Evolutionary conservation across 2,329 filamentous ascomycete species (phyloP).

Genomic region (Diaporthe helianthi): DNA sequence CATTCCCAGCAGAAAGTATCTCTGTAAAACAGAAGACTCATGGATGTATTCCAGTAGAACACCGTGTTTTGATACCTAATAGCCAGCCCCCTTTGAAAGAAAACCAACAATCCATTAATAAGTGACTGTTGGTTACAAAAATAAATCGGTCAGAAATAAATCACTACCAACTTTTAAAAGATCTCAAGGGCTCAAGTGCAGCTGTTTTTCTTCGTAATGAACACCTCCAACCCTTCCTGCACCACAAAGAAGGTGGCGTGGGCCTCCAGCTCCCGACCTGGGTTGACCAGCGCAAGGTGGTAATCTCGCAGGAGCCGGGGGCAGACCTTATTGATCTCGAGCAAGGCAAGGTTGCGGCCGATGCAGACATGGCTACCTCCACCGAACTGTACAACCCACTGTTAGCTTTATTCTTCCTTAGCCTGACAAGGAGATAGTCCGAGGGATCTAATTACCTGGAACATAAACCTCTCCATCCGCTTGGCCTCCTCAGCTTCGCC

Average conservation of each 20-base stretch:
- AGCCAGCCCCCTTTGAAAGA: background rate
- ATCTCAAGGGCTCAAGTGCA: background rate
- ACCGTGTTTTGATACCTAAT: background rate
- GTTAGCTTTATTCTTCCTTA: background rate
- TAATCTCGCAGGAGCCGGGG: conserved; percentile 62
- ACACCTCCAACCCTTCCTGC: conserved; percentile 62
- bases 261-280: conserved; percentile 56
- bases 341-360: conserved; percentile 59
- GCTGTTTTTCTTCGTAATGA: conserved; percentile 48
- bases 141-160: background rate
- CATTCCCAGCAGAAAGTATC: background rate
- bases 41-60: background rate
- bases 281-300: conserved; percentile 59
- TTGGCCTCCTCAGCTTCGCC: conserved; percentile 51
- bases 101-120: background rate
- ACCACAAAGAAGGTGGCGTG: conserved; percentile 67
- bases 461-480: conserved; percentile 62
- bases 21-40: background rate
- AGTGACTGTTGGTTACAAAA: too few relatives aligned
- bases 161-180: background rate
- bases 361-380: conserved; percentile 63
- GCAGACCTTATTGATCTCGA: conserved; percentile 67
- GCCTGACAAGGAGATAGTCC: background rate
- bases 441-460: conserved; percentile 51
- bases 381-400: conserved; percentile 51